phyloP scores from a whole-genome alignment of 1,284 basidiomycete genomes.

The Grifola frondosa region DNA sequence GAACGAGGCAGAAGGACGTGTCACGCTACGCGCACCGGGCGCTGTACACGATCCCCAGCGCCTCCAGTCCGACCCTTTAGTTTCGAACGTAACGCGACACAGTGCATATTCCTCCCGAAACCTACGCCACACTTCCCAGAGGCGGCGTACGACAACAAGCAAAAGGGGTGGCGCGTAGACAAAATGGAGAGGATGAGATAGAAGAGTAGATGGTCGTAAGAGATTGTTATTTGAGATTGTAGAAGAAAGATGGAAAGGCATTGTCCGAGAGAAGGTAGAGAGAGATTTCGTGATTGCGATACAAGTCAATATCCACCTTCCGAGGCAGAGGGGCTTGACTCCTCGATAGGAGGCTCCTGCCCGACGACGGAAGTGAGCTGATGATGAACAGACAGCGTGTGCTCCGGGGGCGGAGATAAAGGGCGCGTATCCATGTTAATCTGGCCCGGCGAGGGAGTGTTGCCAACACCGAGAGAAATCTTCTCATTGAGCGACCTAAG shows the following conservation, averaged over 20 bases:
- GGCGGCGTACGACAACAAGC: slow-evolving; percentile 17
- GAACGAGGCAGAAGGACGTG: slow-evolving; percentile 13
- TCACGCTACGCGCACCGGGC: slow-evolving; percentile 26
- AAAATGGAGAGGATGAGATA: slow-evolving; percentile 17
- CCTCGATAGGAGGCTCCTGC: slow-evolving; percentile 56
- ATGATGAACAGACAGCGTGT: slow-evolving; percentile 41
- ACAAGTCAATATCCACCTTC: slow-evolving; percentile 54
- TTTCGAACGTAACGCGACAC: slow-evolving; percentile 8
- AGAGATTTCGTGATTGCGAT: slow-evolving; percentile 12
- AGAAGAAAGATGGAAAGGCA: slow-evolving; percentile 12
- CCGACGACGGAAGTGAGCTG: slow-evolving; percentile 52
- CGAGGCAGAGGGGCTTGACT: slow-evolving; percentile 62
- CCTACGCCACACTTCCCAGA: slow-evolving; percentile 19
- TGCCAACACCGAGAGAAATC: slow-evolving; percentile 60
- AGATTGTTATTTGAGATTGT: slow-evolving; percentile 14
- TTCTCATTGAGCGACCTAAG: slow-evolving; percentile 76
- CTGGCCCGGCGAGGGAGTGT: slow-evolving; percentile 54
- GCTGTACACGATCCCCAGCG: slow-evolving; percentile 21
- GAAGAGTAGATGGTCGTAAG: slow-evolving; percentile 13
- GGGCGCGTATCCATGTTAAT: slow-evolving; percentile 49
- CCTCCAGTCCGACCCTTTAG: slow-evolving; percentile 15
- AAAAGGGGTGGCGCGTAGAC: slow-evolving; percentile 10
- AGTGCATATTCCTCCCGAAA: slow-evolving; percentile 13
- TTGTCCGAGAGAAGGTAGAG: slow-evolving; percentile 23
- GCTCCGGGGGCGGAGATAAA: slow-evolving; percentile 64